Base-by-base conservation (phyloP, 1,284 basidiomycete species). In the Sanghuangporus weigelae region DNA sequence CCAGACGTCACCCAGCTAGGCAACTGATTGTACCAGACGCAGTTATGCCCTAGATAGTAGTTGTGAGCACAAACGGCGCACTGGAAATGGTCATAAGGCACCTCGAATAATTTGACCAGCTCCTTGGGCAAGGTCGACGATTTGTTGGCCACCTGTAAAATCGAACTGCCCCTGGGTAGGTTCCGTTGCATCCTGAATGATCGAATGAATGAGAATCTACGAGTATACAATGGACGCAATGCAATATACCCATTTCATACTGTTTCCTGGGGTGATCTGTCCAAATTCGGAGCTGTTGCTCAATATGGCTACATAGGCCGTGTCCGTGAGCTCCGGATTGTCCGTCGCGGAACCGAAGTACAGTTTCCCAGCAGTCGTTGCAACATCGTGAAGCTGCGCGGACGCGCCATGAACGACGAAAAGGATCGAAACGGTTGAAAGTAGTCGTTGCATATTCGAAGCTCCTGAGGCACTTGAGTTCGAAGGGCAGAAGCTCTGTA, bases 181-280 rank as follows among this genome's bases (percentile, higher is more conserved):
- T 57, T 75, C 68, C 38, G 54, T 66, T 1, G 62, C 56, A 46
- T 67, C 63, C 58, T 66, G 19, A 49, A n/a, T 4, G 11, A 7
- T 12, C 2, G 1, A 11, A 55, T 39, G n/a, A n/a, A n/a, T 10
- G 10, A 6, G 23, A 21, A n/a, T 55, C 19, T 6, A 5, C 14
- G 35, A 26, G 51, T 14, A 59, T 16, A 3, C n/a, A 5, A 40
- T 12, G 14, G 26, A 50, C 48, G 16, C 19, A 53, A 36, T 38
- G 31, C 23, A 16, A 57, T 55, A 23, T 16, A 68, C 74, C 76
- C 76, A 77, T 69, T 77, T 77, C 75, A 76, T 75, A 56, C 72
- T 73, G 68, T 77, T 77, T 66, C 72, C 76, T 1, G 76, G 75
- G 11, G 76, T 77, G 59, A 76, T 68, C 39, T 73, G 70, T 23